A percentile compares a stretch with the other conserved stretches of the same genome.
phyloP scores from a whole-genome alignment of 179 eudicot species.

The Silene coronaria region DNA sequence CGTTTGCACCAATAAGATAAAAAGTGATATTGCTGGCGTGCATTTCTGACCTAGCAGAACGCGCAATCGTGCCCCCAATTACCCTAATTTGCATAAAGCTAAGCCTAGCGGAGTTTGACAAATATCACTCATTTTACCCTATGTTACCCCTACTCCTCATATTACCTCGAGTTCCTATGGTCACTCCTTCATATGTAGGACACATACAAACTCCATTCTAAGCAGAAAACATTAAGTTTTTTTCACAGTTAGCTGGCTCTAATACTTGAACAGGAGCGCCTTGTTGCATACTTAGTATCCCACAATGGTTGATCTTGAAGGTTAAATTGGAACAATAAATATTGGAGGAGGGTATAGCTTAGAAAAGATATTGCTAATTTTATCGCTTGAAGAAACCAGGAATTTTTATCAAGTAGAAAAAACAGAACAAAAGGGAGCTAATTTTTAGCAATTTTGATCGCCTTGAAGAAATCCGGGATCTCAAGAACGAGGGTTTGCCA shows the following conservation, averaged over 20 bases:
- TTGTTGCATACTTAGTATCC: too few species aligned
- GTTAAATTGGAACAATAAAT: background rate
- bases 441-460: background rate
- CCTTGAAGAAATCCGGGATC: background rate
- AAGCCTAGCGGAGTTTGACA: background rate
- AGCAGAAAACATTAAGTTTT: too few species aligned
- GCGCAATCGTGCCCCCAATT: background rate
- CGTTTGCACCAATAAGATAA: background rate
- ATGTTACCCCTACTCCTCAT: background rate
- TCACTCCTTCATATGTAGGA: background rate
- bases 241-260: too few species aligned
- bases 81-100: background rate
- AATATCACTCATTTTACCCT: background rate
- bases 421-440: background rate
- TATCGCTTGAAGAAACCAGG: background rate
- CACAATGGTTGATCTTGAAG: background rate
- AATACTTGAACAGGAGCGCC: too few species aligned
- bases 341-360: too few species aligned
- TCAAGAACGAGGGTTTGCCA: background rate
- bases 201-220: background rate
- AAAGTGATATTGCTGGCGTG: too few species aligned
- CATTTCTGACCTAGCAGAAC: background rate
- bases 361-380: background rate
- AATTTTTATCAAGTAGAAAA: constrained; percentile 1
- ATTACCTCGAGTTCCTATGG: background rate